Percentiles rank a stretch among this genome's conserved stretches.
Conservation (phyloP, 1,139 yeast genomes). For the Yamadazyma spencermartinsiae region DNA sequence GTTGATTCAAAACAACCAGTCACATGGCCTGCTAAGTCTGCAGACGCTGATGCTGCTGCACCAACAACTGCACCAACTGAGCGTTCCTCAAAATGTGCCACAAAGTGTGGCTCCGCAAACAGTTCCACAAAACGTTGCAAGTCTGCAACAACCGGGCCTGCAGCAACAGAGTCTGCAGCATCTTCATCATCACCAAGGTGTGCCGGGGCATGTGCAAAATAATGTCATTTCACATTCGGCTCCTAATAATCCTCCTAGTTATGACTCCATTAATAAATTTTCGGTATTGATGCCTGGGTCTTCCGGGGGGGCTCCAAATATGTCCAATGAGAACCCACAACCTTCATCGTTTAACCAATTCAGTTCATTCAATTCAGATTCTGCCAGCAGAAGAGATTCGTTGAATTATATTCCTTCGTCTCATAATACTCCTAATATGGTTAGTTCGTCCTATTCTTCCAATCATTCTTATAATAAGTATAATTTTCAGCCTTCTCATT, state of each 20-base stretch:
- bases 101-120: too few relatives aligned
- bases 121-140: too few relatives aligned
- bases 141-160: too few relatives aligned
- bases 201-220: neutral
- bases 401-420: conserved; percentile 43
- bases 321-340: too few relatives aligned
- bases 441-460: conserved; percentile 49
- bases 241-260: conserved; percentile 17
- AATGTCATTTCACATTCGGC: conserved; percentile 10
- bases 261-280: conserved; percentile 7
- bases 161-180: neutral
- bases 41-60: neutral
- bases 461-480: conserved; percentile 34
- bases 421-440: conserved; percentile 58
- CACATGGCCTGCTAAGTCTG: neutral
- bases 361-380: conserved; percentile 8
- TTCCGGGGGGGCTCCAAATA: too few relatives aligned
- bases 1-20: conserved; percentile 7
- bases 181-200: neutral
- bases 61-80: neutral
- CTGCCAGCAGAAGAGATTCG: conserved; percentile 19
- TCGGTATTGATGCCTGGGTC: conserved; percentile 1
- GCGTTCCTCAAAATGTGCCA: too few relatives aligned
- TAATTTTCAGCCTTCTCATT: conserved; percentile 17
- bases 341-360: conserved; percentile 3